Evolutionary conservation across 176 grass and related monocot species (phyloP).

Genomic region (Secale cereale): DNA sequence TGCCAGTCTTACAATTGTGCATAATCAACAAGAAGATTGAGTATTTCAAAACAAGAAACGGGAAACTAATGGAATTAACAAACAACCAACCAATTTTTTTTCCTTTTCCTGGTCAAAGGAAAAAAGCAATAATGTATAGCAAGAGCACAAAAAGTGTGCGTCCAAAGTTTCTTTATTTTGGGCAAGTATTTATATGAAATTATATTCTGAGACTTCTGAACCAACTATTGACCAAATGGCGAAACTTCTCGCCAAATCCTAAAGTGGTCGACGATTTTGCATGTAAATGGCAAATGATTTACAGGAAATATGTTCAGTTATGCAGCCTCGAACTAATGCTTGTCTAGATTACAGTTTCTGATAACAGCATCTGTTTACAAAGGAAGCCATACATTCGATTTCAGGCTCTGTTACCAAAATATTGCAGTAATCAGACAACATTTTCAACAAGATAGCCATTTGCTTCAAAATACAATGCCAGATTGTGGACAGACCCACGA

Average conservation of each 20-base stretch:
- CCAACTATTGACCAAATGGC: neutral
- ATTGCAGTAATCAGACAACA: neutral
- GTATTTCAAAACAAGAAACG: conserved; percentile 1
- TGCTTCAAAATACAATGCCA: conserved; percentile 1
- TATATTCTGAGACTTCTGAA: neutral
- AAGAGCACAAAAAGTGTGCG: neutral
- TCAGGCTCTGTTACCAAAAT: neutral
- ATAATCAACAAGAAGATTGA: neutral
- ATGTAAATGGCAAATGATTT: neutral
- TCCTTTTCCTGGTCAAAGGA: neutral
- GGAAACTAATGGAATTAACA: neutral
- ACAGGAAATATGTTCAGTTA: neutral
- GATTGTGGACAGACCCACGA: neutral
- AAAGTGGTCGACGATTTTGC: neutral
- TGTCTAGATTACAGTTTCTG: neutral
- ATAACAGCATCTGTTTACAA: neutral
- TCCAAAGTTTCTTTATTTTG: neutral
- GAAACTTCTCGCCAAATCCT: neutral
- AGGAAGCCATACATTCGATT: neutral
- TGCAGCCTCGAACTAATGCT: neutral
- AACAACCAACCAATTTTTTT: neutral
- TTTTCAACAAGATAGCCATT: neutral
- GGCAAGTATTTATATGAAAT: neutral
- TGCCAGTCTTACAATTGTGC: neutral
- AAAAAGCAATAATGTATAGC: neutral